Base-by-base conservation (phyloP, 2,329 filamentous ascomycete genomes). In the Claviceps sorghi region DNA sequence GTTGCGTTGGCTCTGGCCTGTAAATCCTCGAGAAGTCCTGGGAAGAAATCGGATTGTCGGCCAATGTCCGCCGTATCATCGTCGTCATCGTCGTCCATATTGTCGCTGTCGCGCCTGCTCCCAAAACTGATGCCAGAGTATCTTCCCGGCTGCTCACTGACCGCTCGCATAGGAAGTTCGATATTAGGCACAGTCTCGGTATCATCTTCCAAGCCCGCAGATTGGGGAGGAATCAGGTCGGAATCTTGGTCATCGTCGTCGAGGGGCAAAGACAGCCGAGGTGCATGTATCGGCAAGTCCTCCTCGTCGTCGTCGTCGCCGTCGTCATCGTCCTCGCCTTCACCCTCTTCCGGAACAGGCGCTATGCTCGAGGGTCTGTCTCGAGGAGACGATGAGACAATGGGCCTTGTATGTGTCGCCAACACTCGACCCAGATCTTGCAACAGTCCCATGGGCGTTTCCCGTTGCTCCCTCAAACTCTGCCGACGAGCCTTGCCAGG, bases 121-220 rank as follows among this genome's bases (percentile, higher is more conserved):
- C 72, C 77, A 56, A 81, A 65, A 55, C 76, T 80, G 2, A 72
- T 75, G 52, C 80, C 65, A 11, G 76, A 77, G 32, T 75, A 59
- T 32, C 77, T 65, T 3, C 64, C 61, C 0, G 70, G 69, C 47
- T 70, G 56, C 53, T 80, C 75, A 50, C 66, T 74, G 40, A 67
- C 60, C 17, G 72, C 74, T 48, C 80, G 68, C 30, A 80, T 70
- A 8, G 79, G 75, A 48, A 82, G 60, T 64, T 84, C 81, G 30
- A 84, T 72, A 2, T 80, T 82, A 54, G 76, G 73, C 42, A 74
- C 63, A 0, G 80, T 83, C 55, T 73, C 72, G 57, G 82, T 76
- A 43, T 80, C 76, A 29, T 81, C 77, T 52, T 82, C 78, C 26
- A 83, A 60, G 10, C 72, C 69, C 34, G 75, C 74, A 49, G 76